Base-by-base conservation (phyloP, 441 rosid genomes). In the Bocquillonia castaneifolia region DNA sequence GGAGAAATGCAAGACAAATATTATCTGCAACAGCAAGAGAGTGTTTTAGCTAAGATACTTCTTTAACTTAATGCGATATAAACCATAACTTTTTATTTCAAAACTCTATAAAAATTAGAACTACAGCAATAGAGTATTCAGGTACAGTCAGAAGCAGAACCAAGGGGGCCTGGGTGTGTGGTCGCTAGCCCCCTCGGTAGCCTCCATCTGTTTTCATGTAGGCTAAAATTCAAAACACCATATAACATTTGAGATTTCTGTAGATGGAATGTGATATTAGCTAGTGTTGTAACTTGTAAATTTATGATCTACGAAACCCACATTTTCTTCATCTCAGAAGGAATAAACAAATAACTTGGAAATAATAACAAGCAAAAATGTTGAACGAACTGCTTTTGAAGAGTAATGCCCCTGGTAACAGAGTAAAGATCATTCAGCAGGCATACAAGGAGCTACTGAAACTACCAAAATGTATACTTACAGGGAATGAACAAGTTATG, bases 401-500 rank as follows among this genome's bases (percentile, higher is more conserved):
- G 45, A 28, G 54, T 45, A 45, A 61, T 31, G 15, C 20, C 48
- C 14, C 3, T 14, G n/a, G 48, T 3, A 34, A 68, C 14, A 42
- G 48, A 32, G 40, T 6, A n/a, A 32, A 28, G 17, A 66, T 45
- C 28, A 64, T 66, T 48, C 18, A 63, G 55, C 67, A 44, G 4
- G 64, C 44, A 65, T 60, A 9, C 18, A 67, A 59, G 51, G 50
- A 58, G 58, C 48, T 53, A 53, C 4, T 42, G 45, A 51, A 66
- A 67, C 23, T 34, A 6, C 22, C 63, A 45, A 69, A 25, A 48
- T 25, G 45, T 22, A 45, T 74, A 75, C 96, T 83, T 75, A 93
- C 98, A 31, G 98, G 98, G 74, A 85, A 93, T 69, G 98, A 85
- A 74, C 94, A 86, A 3, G 88, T 88, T 72, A 88, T 88, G 74